These are phyloP conservation scores for Russula olivacea DNA, from an alignment of 768 basidiomycete species.

Conservation along the genomic window DNA sequence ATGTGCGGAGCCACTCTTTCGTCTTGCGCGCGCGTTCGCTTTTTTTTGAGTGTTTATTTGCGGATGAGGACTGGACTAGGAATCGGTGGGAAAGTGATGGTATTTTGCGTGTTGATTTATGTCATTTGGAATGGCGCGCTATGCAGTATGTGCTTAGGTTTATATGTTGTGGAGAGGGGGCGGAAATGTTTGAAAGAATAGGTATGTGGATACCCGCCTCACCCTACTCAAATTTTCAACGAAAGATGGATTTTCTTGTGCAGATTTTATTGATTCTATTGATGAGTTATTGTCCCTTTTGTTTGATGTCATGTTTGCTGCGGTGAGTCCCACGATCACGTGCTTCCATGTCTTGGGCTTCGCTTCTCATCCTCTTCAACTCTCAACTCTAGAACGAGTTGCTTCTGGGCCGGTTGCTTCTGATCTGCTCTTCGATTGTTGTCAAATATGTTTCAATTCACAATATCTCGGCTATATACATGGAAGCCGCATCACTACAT, in stretches of 20 bases:
- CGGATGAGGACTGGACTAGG: constrained; percentile 73
- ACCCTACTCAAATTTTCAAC: not conserved
- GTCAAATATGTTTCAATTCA: constrained; percentile 58
- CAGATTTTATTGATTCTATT: constrained; percentile 56
- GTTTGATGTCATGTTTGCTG: constrained; percentile 79
- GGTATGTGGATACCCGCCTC: constrained; percentile 40
- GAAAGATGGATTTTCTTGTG: not conserved
- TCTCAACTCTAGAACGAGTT: constrained; percentile 63
- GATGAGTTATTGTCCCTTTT: constrained; percentile 83
- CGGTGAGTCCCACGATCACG: constrained; percentile 46
- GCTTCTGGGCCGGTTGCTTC: constrained; percentile 76
- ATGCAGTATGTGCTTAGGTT: constrained; percentile 73
- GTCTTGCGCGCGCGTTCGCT: constrained; percentile 78
- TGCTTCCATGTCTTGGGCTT: not conserved
- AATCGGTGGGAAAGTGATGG: constrained; percentile 50
- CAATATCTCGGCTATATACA: constrained; percentile 75
- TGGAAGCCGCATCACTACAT: constrained; percentile 76
- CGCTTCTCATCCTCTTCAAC: not conserved
- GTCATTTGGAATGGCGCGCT: constrained; percentile 64
- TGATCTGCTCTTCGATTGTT: constrained; percentile 75
- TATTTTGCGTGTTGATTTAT: constrained; percentile 57
- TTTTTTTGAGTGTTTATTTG: constrained; percentile 82
- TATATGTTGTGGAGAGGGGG: constrained; percentile 67
- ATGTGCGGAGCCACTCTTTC: constrained; percentile 61
- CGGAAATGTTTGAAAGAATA: constrained; percentile 63